These are phyloP conservation scores for Vigna hirtella DNA, from an alignment of 306 rosid species.

Conservation along the genomic window DNA sequence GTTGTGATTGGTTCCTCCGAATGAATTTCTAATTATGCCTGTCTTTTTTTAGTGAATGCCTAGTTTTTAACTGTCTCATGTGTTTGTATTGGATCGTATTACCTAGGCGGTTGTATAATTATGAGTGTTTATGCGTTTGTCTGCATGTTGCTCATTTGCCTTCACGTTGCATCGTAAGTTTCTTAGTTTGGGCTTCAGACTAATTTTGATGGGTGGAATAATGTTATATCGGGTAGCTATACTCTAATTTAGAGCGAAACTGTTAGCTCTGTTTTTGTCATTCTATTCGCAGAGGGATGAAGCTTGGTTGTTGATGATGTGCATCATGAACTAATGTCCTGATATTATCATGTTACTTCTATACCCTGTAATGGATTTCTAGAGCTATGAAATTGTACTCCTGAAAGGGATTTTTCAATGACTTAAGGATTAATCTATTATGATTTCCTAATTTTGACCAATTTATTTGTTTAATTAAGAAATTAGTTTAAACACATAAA, in stretches of 20 bases:
- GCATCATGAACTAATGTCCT: neutral
- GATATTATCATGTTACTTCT: conserved; percentile 5
- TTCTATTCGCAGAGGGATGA: neutral
- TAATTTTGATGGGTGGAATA: neutral
- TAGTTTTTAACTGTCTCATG: no score
- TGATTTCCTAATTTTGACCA: conserved; percentile 13
- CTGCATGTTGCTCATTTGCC: neutral
- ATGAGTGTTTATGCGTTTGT: neutral
- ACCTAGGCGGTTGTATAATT: neutral
- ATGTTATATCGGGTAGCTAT: neutral
- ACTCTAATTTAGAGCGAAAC: neutral
- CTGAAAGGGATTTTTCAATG: neutral
- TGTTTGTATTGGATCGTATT: neutral
- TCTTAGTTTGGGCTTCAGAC: neutral
- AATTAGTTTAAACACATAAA: neutral
- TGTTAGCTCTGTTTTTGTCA: neutral
- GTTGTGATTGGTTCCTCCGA: neutral
- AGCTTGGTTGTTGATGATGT: neutral
- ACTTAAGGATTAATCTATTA: neutral
- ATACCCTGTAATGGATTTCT: neutral
- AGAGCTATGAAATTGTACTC: neutral
- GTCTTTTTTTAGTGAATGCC: neutral
- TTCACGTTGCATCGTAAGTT: neutral
- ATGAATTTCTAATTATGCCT: neutral
- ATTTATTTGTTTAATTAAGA: neutral